Evolutionary conservation across 2,329 filamentous ascomycete genomes (phyloP).

Genomic region (Alternaria conjuncta): DNA sequence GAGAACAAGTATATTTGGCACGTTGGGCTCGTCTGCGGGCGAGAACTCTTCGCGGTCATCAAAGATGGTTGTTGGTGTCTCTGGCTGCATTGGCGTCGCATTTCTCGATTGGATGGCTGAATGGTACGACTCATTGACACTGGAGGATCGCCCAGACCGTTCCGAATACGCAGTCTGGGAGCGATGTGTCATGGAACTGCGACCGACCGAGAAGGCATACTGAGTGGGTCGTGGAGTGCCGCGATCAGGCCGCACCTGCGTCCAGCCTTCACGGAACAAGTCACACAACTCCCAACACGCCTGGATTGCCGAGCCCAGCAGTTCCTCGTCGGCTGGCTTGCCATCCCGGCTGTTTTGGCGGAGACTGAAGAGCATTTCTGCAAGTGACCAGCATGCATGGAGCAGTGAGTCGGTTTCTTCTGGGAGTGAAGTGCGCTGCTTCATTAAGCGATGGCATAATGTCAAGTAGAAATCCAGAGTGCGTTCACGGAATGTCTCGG

Average conservation of each 20-base stretch:
- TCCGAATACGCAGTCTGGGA: conserved; percentile 45
- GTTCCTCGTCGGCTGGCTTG: conserved; percentile 77
- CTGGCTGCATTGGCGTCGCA: conserved; percentile 61
- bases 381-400: conserved; percentile 85
- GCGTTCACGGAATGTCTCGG: conserved; percentile 84
- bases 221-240: conserved; percentile 85
- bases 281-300: conserved; percentile 96
- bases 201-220: conserved; percentile 63
- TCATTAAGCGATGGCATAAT: conserved; percentile 94
- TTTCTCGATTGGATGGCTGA: conserved; percentile 51
- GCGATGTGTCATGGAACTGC: conserved; percentile 39
- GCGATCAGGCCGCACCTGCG: conserved; percentile 82
- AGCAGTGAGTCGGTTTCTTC: conserved; percentile 86
- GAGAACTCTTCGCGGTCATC: conserved; percentile 82
- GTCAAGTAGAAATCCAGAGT: conserved; percentile 96
- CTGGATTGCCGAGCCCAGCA: conserved; percentile 85
- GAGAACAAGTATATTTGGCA: conserved; percentile 88
- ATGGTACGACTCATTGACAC: conserved; percentile 55
- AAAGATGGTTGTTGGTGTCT: conserved; percentile 94
- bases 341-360: conserved; percentile 80
- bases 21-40: conserved; percentile 72
- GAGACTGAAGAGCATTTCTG: conserved; percentile 91
- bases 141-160: conserved; percentile 48
- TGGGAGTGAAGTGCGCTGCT: conserved; percentile 78
- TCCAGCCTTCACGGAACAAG: conserved; percentile 91